A percentile compares a stretch with the other conserved stretches of the same genome.
Conservation (phyloP, 2,329 filamentous ascomycete genomes). For the Fusarium penzigii region DNA sequence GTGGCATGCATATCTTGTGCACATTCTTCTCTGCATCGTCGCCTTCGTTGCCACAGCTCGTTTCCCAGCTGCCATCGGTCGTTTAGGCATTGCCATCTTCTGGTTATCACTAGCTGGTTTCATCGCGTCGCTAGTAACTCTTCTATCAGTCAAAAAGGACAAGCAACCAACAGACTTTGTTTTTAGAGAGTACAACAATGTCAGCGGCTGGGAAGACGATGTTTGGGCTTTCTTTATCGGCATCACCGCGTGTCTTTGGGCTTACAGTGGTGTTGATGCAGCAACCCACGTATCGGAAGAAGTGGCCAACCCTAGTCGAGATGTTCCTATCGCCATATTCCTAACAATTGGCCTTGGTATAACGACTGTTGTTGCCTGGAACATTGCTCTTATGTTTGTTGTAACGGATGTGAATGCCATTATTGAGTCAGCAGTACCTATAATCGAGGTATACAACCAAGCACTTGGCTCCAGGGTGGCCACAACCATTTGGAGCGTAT, state of each 20-base stretch:
- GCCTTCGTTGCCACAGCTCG: slow-evolving; percentile 19
- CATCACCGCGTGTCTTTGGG: slow-evolving; percentile 27
- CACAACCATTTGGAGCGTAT: slow-evolving; percentile 26
- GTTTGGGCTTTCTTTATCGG: slow-evolving; percentile 26
- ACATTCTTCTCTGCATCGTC: slow-evolving; percentile 25
- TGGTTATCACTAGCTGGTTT: slow-evolving; percentile 26
- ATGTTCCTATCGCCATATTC: slow-evolving; percentile 27
- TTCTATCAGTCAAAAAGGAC: slow-evolving; percentile 18
- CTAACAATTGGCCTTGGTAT: slow-evolving; percentile 25
- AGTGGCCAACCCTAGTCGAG: slow-evolving; percentile 27
- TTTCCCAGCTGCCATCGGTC: slow-evolving; percentile 25
- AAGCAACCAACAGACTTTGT: slow-evolving; percentile 21
- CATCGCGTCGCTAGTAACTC: slow-evolving; percentile 22
- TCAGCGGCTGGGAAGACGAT: slow-evolving; percentile 28
- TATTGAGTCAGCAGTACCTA: slow-evolving; percentile 23
- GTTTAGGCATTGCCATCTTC: slow-evolving; percentile 22
- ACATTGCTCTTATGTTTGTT: slow-evolving; percentile 27
- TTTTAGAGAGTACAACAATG: slow-evolving; percentile 24
- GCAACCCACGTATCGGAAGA: slow-evolving; percentile 27
- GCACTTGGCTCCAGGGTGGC: slow-evolving; percentile 24
- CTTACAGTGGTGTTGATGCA: slow-evolving; percentile 23
- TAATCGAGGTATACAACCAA: slow-evolving; percentile 28
- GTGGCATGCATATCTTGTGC: slow-evolving; percentile 29
- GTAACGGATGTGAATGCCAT: slow-evolving; percentile 26
- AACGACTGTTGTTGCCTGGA: slow-evolving; percentile 24